Conservation (phyloP, 352 stramenopile species). For the Globisporangium heterothallicum region DNA sequence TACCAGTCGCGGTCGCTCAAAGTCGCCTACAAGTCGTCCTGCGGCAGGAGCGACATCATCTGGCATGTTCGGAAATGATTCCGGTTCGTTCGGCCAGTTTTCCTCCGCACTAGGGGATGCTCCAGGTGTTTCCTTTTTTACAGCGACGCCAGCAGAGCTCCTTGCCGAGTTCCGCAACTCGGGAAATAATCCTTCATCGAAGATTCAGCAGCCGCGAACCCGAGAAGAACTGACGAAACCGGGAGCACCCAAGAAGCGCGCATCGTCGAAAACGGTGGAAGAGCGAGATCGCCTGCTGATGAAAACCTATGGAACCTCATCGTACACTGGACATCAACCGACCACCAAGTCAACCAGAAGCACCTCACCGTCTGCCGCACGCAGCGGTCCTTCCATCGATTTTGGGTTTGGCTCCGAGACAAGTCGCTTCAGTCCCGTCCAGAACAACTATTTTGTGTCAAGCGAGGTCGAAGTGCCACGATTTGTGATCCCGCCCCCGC, state of each 20-base stretch:
- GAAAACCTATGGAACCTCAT: constrained; percentile 45
- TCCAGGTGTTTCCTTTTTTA: constrained; percentile 25
- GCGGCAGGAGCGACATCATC: constrained; percentile 15
- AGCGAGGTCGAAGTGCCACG: constrained; percentile 22
- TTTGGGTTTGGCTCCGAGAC: constrained; percentile 8
- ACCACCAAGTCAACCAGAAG: constrained; percentile 3
- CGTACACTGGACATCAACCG: constrained; percentile 15
- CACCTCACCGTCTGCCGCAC: neutral
- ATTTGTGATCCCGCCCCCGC: constrained; percentile 49
- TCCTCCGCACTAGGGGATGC: constrained; percentile 18
- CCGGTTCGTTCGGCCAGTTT: constrained; percentile 28
- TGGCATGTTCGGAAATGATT: constrained; percentile 2
- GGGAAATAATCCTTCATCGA: constrained; percentile 19
- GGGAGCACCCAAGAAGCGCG: constrained; percentile 22
- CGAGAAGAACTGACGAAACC: constrained; percentile 33
- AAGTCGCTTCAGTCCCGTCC: constrained; percentile 27
- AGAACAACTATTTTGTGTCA: constrained; percentile 37
- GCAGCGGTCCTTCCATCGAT: constrained; percentile 2
- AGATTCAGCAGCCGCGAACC: constrained; percentile 30
- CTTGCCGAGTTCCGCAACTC: constrained; percentile 15
- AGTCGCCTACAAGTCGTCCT: constrained; percentile 28
- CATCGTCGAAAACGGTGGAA: constrained; percentile 26
- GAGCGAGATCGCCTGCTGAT: constrained; percentile 42
- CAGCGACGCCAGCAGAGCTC: constrained; percentile 25
- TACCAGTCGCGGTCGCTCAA: constrained; percentile 18